Evolutionary conservation across 768 basidiomycete genomes (phyloP), one percentile per base, ranked within the genome.

Genomic region (Boletellus ananas): DNA sequence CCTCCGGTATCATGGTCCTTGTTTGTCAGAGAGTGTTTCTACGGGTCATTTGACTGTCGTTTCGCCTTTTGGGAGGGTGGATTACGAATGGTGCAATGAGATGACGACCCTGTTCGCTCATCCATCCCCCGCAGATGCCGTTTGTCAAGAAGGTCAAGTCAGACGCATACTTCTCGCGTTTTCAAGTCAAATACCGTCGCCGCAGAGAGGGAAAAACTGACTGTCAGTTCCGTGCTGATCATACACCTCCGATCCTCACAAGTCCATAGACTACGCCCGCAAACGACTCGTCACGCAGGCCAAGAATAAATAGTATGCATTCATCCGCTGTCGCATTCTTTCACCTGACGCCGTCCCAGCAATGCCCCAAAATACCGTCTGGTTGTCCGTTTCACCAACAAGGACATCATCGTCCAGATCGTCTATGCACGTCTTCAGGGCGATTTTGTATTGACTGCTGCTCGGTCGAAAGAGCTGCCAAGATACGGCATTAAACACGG

Each of bases 151-250:
- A 87, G 61, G 71, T 94, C 78, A 97, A 99, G 80, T 90, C 90
- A 65, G 83, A 84, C 70, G 91, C 95, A 65, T 97, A 97, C 86
- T 96, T 92, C 78, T 96, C 94, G 55, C 85, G 94, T 57, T 96
- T 87, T 80, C 93, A 96, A 78, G 94, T 98, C 65, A 98, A 98
- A 79, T 96, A 96, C 75, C 90, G 95, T 69, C 79, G 96, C 67
- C 79, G 96, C 59, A 85, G 94, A 70, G 96, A 99, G 77, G 96
- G 96, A 53, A 98, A 95, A 80, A 99, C 96, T 54, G 96, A 99
- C 69, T 99, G 90, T 91, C 53, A 62, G 84, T 71, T 33, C 20
- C 27, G 16, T 42, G 13, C 50, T 44, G 14, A 45, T 38, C 14
- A 6, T 42, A 21, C n/a, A 31, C 31, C n/a, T 17, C 31, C 33